Percentiles rank a stretch among this genome's conserved stretches.
Evolutionary conservation across 1,284 basidiomycete species (phyloP).

Genomic region (Thecaphora frezii): DNA sequence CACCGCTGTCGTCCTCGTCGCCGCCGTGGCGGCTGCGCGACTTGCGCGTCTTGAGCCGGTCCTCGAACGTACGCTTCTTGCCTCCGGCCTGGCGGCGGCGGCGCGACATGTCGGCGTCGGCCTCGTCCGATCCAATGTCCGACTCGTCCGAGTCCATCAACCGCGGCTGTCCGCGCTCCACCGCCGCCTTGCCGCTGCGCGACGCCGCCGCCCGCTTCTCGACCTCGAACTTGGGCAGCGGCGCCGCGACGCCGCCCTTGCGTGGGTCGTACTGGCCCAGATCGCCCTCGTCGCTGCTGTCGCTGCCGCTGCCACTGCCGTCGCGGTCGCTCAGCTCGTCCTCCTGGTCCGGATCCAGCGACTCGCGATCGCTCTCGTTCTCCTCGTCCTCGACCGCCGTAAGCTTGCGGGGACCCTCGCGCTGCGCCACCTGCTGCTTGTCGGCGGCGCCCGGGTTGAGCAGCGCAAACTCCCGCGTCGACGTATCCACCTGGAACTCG

Average conservation of each 20-base stretch:
- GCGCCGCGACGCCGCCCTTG: constrained; percentile 44
- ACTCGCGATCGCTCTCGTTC: constrained; percentile 76
- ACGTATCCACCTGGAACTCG: constrained; percentile 90
- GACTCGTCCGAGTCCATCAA: constrained; percentile 28
- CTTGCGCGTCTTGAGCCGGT: constrained; percentile 20
- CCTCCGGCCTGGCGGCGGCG: constrained; percentile 10
- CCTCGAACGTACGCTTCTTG: constrained; percentile 37
- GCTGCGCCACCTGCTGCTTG: constrained; percentile 9
- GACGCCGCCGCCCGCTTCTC: constrained; percentile 62
- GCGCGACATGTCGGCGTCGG: neutral
- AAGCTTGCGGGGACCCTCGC: constrained; percentile 56
- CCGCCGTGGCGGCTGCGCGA: constrained; percentile 15
- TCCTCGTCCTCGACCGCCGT: constrained; percentile 88
- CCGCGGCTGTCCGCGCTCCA: constrained; percentile 18
- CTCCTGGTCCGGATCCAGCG: constrained; percentile 62
- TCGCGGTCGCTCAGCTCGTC: constrained; percentile 10
- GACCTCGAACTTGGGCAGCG: neutral
- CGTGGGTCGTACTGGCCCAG: constrained; percentile 38
- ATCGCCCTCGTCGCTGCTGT: constrained; percentile 56
- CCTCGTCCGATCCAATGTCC: neutral
- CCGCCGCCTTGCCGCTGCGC: constrained; percentile 31
- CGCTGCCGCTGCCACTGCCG: neutral
- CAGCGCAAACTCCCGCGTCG: constrained; percentile 80
- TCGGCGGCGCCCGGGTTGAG: constrained; percentile 79
- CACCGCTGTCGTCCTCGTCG: neutral